Base-by-base conservation (phyloP, 192 early-diverging fungal genomes). In the Backusella tarrabulga region DNA sequence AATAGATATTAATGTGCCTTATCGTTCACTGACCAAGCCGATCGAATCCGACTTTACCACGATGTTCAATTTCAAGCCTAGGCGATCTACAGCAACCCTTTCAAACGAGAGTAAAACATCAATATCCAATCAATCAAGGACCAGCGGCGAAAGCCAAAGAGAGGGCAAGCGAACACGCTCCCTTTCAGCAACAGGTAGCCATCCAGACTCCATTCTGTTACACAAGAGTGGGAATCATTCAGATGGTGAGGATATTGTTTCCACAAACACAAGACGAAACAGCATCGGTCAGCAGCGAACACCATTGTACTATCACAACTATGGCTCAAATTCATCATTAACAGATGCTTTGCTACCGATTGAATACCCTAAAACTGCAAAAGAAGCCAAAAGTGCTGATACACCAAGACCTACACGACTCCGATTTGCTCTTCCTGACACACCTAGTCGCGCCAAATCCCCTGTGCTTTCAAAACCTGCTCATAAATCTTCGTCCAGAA, bases 31-130 rank as follows among this genome's bases (percentile, higher is more conserved):
- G 36, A 63, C 42, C 6, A 77, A 77, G 54, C 80, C 80, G 5
- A 71, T 82, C 42, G 80, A 82, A 67, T 75, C 76, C 34, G 80
- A 82, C 26, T 78, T 82, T 34, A 72, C 72, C 23, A 72, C 73
- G 12, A 26, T 82, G 11, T 82, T 82, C 32, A 82, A 74, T 34
- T 82, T 82, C 29, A 77, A 73, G 29, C 77, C 77, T 1, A 82
- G 76, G 15, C 50, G 56, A 21, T 42, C 74, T 11, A 50, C 26
- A 29, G 67, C 26, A 34, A 54, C 42, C 34, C 44, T 38, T 46
- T 70, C 52, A 34, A 66, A 69, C 19, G 54, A 66, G 9, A 8
- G 42, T 2, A 68, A 52, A 14, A 52, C 71, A 38, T 46, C 67
- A 6, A 68, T 68, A 36, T 32, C 67, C 6, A 35, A 17, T 34